phyloP scores from a whole-genome alignment of 2,329 filamentous ascomycete genomes.

The Trichoderma semiorbis region DNA sequence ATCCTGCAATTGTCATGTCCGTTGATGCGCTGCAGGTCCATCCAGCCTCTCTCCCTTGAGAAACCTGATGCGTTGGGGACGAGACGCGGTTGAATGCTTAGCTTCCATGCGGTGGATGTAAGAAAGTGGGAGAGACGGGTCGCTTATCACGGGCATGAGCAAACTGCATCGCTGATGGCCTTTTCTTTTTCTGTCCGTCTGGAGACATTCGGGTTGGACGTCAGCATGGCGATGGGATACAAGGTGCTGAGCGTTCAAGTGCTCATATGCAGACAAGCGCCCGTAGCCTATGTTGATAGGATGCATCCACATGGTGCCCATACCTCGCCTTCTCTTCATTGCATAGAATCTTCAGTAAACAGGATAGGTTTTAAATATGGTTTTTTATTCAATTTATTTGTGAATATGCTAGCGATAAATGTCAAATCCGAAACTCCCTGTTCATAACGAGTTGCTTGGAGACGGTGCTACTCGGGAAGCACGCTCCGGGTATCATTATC shows the following conservation, averaged over 20 bases:
- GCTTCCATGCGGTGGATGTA: neutral
- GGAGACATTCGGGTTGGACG: neutral
- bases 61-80: neutral
- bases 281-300: neutral
- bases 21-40: neutral
- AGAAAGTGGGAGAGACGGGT: neutral
- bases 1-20: neutral
- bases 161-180: neutral
- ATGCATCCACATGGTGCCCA: neutral
- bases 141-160: neutral
- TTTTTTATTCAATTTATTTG: neutral
- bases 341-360: neutral
- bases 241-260: neutral
- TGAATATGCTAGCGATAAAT: neutral
- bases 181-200: neutral
- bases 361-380: neutral
- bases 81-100: neutral
- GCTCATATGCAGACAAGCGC: neutral
- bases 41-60: neutral
- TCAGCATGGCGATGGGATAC: neutral
- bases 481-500: constrained; percentile 12
- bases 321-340: neutral
- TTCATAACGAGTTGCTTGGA: neutral
- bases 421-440: neutral
- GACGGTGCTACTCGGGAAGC: constrained; percentile 1